Evolutionary conservation across 441 rosid genomes (phyloP), one percentile per base, ranked within the genome.

Genomic region (Adansonia grandidieri): DNA sequence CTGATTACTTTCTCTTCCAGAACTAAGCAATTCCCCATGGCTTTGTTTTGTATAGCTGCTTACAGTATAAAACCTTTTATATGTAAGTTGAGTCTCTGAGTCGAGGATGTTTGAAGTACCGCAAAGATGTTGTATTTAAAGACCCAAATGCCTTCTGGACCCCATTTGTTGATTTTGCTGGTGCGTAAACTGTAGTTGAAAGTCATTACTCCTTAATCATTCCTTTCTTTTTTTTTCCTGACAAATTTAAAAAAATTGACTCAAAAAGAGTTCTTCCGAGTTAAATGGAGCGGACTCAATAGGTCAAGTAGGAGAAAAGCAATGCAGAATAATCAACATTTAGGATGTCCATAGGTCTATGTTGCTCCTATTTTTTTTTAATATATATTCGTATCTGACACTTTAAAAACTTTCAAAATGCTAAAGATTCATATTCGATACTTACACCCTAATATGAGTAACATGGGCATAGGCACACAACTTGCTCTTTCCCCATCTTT

Each of bases 21-120:
- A 76, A 84, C 86, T 65, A 91, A 54, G 88, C 98, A 92, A 72
- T 92, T 94, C 73, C 98, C 98, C 98, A 92, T 93, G 54, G 77
- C 74, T 82, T 78, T 62, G 5, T 15, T n/a, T 32, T 64, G 1
- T 64, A 4, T 64, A 32, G 47, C 7, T 32, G 54, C 20, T 10
- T 63, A 37, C 44, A 32, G 1, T 4, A 28, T 62, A 68, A 53
- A 62, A 37, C 2, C 1, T 6, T 2, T 28, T 13, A 13, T 57
- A n/a, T 9, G 28, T n/a, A 74, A 47, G 63, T 58, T 78, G 53
- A 53, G 42, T 79, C 80, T 44, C 14, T 47, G 54, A 50, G 10
- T 56, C 67, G 63, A 57, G 62, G 53, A 47, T 37, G 42, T 67
- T n/a, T 42, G 60, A 44, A 72, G 14, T 28, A 42, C 7, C 76